A percentile compares a stretch with the other conserved stretches of the same genome.
These are phyloP conservation scores for Phyllosticta paracitricarpa DNA, from an alignment of 2,329 filamentous ascomycete genomes.

Conservation along the genomic window DNA sequence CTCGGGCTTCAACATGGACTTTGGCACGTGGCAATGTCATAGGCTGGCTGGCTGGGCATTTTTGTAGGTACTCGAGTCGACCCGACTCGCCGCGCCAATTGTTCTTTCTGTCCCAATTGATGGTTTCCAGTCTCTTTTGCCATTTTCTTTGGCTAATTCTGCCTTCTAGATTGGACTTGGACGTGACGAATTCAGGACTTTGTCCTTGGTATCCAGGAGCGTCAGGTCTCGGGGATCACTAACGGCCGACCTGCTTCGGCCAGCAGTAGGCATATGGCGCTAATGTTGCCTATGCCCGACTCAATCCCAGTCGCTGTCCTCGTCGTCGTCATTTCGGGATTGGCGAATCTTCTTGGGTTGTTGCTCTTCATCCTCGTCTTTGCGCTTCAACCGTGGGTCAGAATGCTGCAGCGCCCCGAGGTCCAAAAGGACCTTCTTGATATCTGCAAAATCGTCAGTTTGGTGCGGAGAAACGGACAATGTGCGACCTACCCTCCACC, in stretches of 20 bases:
- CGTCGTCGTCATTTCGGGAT: conserved; percentile 33
- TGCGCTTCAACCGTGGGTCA: conserved; percentile 64
- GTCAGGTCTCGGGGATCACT: no score
- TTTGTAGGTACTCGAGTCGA: no score
- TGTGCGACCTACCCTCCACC: conserved; percentile 15
- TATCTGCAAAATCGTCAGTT: conserved; percentile 36
- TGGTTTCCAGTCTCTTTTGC: no score
- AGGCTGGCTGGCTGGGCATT: no score
- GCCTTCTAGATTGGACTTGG: no score
- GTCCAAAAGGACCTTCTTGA: conserved; percentile 74
- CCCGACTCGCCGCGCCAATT: no score
- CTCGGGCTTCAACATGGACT: background rate
- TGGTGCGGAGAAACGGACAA: background rate
- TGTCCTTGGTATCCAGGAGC: no score
- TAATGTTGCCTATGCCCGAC: background rate
- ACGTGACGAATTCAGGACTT: no score
- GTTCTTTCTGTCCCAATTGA: no score
- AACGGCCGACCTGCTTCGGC: no score
- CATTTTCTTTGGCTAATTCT: no score
- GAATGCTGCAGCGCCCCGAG: conserved; percentile 68
- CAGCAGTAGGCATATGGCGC: background rate
- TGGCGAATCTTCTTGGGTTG: conserved; percentile 45
- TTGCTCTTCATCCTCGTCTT: conserved; percentile 46
- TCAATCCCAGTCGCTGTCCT: conserved; percentile 53
- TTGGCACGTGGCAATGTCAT: no score